Conservation (phyloP, 805 yeast species). For the Pachysolen tannophilus region DNA sequence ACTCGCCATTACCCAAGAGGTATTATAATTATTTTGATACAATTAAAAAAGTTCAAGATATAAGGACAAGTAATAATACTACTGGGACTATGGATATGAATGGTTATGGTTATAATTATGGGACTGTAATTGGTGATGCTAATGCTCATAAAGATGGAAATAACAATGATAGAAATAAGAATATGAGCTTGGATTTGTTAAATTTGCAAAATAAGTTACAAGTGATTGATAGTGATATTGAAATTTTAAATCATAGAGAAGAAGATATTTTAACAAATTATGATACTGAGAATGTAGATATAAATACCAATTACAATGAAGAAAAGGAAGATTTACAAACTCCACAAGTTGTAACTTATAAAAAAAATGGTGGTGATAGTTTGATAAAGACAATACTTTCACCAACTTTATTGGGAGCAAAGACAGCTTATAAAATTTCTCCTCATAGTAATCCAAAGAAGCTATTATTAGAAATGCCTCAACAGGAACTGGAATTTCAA, state of each 20-base stretch:
- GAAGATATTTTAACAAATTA: not conserved
- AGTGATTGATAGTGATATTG: slow-evolving; percentile 1
- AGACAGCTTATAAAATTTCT: slow-evolving; percentile 12
- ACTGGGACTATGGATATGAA: not conserved
- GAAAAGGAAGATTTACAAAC: not conserved
- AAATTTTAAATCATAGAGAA: not conserved
- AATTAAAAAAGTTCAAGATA: slow-evolving; percentile 4
- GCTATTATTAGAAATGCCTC: not conserved
- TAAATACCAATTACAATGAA: too few relatives aligned
- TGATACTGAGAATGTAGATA: too few relatives aligned
- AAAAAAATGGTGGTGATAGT: not conserved
- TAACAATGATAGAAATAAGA: not conserved
- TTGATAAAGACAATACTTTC: slow-evolving; percentile 9
- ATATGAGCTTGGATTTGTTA: not conserved
- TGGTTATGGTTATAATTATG: not conserved
- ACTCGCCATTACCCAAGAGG: slow-evolving; percentile 8
- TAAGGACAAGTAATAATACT: not conserved
- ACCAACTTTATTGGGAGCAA: slow-evolving; percentile 17
- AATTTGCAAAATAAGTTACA: slow-evolving; percentile 3
- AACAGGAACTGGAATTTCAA: not conserved
- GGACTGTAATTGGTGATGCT: not conserved
- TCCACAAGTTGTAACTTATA: not conserved
- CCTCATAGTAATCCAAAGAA: slow-evolving; percentile 2
- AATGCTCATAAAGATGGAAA: not conserved
- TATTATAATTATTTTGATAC: slow-evolving; percentile 6